Conservation (phyloP, 495 filamentous ascomycete species). For the Extremus antarcticus region DNA sequence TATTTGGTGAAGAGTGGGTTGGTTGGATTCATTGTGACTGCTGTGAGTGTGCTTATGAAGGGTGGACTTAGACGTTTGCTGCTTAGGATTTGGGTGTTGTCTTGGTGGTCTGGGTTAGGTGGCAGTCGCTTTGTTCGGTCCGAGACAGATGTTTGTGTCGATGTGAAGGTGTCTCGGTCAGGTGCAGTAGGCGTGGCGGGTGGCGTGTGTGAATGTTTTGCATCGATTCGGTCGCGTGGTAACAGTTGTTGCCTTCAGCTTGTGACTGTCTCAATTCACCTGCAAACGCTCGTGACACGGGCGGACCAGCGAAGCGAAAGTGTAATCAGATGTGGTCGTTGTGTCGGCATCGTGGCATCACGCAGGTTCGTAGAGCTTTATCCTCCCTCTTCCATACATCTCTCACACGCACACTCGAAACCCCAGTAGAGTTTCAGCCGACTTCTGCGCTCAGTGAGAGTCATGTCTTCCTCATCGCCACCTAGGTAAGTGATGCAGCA, state of each 20-base stretch:
- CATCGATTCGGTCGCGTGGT: too few species aligned
- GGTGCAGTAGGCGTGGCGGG: too few species aligned
- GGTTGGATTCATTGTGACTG: neutral
- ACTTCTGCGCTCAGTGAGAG: conserved; percentile 17
- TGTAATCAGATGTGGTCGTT: too few species aligned
- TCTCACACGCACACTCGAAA: conserved; percentile 28
- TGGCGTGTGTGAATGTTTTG: too few species aligned
- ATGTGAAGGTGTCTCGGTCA: neutral
- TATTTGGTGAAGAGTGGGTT: neutral
- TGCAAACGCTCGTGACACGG: too few species aligned
- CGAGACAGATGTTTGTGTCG: neutral
- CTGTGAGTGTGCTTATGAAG: neutral
- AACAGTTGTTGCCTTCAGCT: too few species aligned
- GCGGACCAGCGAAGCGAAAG: too few species aligned
- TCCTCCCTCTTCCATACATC: conserved; percentile 18
- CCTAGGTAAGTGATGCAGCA: conserved; percentile 33
- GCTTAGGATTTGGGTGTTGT: neutral
- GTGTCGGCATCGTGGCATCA: too few species aligned
- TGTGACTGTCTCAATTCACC: too few species aligned
- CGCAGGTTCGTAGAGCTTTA: too few species aligned
- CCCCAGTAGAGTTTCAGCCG: conserved; percentile 26
- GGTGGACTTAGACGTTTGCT: too few species aligned
- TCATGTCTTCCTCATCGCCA: conserved; percentile 28
- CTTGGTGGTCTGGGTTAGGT: neutral
- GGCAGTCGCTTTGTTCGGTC: neutral